Percentiles rank a stretch among this genome's conserved stretches.
These are phyloP conservation scores for Pichia kluyveri DNA, from an alignment of 805 yeast species.

Conservation along the genomic window DNA sequence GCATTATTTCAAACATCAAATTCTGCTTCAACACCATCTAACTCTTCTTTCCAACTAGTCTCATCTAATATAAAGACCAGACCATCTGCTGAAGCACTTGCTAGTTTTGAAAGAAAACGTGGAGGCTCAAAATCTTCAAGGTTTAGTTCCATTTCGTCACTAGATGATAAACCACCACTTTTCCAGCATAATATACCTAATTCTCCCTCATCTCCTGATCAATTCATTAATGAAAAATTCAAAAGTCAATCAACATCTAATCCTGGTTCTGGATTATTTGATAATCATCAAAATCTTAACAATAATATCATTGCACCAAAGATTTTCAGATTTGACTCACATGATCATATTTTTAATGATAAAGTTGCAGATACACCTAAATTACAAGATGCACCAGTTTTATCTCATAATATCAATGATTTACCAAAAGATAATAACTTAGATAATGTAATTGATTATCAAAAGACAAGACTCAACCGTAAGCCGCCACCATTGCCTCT, in stretches of 20 bases:
- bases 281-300: background rate
- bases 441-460: background rate
- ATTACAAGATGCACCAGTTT: background rate
- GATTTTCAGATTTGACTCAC: background rate
- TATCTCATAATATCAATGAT: background rate
- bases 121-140: slow-evolving; percentile 4
- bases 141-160: slow-evolving; percentile 4
- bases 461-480: background rate
- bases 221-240: slow-evolving; percentile 20
- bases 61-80: slow-evolving; percentile 1
- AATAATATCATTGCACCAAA: background rate
- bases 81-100: slow-evolving; percentile 5
- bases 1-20: background rate
- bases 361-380: background rate
- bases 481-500: background rate
- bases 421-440: too few species aligned
- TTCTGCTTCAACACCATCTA: background rate
- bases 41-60: slow-evolving; percentile 1
- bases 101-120: slow-evolving; percentile 4
- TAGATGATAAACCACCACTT: background rate
- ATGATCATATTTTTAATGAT: background rate
- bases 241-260: slow-evolving; percentile 3
- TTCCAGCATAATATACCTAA: background rate
- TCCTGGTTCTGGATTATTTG: background rate
- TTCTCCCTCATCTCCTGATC: slow-evolving; percentile 16